A percentile compares a stretch with the other conserved stretches of the same genome.
Evolutionary conservation across 345 rosid species (phyloP).

Genomic region (Aethionema arabicum): DNA sequence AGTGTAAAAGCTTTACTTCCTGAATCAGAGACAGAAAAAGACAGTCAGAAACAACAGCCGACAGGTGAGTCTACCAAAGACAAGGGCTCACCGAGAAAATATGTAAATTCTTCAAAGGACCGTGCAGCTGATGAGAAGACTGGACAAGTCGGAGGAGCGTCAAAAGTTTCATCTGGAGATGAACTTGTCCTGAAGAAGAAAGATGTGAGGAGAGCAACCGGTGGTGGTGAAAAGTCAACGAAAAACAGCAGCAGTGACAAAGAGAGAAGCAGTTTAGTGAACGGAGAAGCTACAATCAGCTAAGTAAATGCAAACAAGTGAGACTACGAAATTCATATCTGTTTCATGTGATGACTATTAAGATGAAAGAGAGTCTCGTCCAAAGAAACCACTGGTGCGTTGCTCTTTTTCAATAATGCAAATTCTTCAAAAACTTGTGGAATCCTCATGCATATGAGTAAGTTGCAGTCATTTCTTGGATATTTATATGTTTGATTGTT

Average conservation of each 20-base stretch:
- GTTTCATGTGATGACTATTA: conserved; percentile 18
- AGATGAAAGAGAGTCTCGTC: conserved; percentile 23
- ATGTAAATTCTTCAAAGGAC: conserved; percentile 40
- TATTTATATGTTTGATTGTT: neutral
- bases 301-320: conserved; percentile 26
- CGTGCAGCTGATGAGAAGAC: conserved; percentile 40
- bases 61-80: conserved; percentile 40
- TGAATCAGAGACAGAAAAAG: conserved; percentile 49
- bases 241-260: conserved; percentile 45
- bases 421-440: too few relatives aligned
- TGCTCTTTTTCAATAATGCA: too few relatives aligned
- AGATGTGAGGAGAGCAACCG: conserved; percentile 48
- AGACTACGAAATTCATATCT: neutral
- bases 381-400: conserved; percentile 24
- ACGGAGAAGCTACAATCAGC: conserved; percentile 64
- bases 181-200: conserved; percentile 50
- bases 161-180: conserved; percentile 44
- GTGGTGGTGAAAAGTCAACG: conserved; percentile 47
- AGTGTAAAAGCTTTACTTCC: conserved; percentile 87
- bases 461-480: conserved; percentile 8
- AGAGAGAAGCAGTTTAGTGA: conserved; percentile 52
- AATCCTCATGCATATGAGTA: neutral
- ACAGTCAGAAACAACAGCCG: conserved; percentile 40
- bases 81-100: conserved; percentile 38
- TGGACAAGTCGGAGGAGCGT: conserved; percentile 38